A percentile compares a stretch with the other conserved stretches of the same genome.
These are phyloP conservation scores for Discostella stelligeroides DNA, from an alignment of 108 stramenopile species.

Conservation along the genomic window DNA sequence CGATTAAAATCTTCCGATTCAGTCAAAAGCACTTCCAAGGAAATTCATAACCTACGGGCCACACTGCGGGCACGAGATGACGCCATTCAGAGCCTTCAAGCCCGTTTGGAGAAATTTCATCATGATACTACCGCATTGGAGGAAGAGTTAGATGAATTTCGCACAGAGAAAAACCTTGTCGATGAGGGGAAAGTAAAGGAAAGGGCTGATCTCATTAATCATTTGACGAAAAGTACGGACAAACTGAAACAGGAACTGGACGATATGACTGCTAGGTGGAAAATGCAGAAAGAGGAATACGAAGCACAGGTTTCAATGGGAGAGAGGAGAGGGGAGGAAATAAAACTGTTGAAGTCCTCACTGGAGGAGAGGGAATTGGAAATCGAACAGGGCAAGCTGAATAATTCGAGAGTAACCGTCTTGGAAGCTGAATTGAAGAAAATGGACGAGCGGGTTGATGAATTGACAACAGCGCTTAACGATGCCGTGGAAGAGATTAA, in stretches of 20 bases:
- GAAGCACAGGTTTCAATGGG: conserved; percentile 20
- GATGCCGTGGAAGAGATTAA: conserved; percentile 52
- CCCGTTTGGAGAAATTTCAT: conserved; percentile 15
- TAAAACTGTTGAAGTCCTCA: conserved; percentile 6
- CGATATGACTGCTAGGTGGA: conserved; percentile 29
- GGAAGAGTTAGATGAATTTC: conserved; percentile 34
- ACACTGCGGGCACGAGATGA: conserved; percentile 42
- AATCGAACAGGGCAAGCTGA: conserved; percentile 1
- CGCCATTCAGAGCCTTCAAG: conserved; percentile 40
- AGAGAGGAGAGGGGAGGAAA: conserved; percentile 18
- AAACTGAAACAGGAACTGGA: conserved; percentile 43
- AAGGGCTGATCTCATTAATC: conserved; percentile 5
- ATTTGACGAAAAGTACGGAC: conserved; percentile 32
- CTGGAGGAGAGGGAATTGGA: conserved; percentile 13
- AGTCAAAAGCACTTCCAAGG: conserved; percentile 21
- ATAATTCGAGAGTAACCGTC: conserved; percentile 18
- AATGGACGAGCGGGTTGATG: conserved; percentile 52
- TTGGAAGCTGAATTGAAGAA: conserved; percentile 31
- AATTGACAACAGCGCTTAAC: conserved; percentile 48
- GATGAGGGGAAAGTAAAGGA: conserved; percentile 11
- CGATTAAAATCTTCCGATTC: background rate
- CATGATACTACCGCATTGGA: conserved; percentile 43
- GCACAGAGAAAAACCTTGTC: conserved; percentile 8
- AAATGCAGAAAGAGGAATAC: conserved; percentile 22
- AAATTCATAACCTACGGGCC: conserved; percentile 32